Percentiles rank a stretch among this genome's conserved stretches.
Evolutionary conservation across 106 monocot genomes (phyloP).

Genomic region (Amphibolis antarctica): DNA sequence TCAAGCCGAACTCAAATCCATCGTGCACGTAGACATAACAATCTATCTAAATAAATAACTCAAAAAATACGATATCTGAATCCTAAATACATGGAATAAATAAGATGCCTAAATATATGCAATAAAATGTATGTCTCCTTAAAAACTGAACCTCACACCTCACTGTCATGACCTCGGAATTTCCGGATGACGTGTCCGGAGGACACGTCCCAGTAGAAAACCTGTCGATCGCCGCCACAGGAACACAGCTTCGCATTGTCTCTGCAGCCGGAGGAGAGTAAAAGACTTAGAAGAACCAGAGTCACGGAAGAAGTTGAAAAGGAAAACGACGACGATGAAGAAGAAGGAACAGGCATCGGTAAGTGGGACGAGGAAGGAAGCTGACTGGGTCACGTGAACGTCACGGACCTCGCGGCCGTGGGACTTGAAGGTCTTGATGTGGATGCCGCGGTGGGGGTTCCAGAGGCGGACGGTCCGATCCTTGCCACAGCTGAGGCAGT

Average conservation of each 20-base stretch:
- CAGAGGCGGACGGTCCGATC: slow-evolving; percentile 95
- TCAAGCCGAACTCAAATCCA: too few species aligned
- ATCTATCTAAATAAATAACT: background rate
- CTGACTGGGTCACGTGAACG: slow-evolving; percentile 66
- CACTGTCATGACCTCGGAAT: slow-evolving; percentile 92
- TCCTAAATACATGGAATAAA: background rate
- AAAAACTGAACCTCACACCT: slow-evolving; percentile 30
- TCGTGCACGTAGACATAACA: background rate
- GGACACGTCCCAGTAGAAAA: slow-evolving; percentile 91
- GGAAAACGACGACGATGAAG: background rate
- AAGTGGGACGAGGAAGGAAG: too few species aligned
- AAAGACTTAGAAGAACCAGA: background rate
- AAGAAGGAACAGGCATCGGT: background rate
- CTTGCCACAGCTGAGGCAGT: slow-evolving; percentile 98
- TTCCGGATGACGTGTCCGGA: slow-evolving; percentile 77
- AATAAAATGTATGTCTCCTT: background rate
- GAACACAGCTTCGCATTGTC: slow-evolving; percentile 90
- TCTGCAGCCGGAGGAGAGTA: slow-evolving; percentile 14
- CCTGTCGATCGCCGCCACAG: slow-evolving; percentile 81
- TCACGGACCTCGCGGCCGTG: slow-evolving; percentile 97
- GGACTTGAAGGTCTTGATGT: slow-evolving; percentile 90
- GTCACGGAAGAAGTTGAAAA: background rate
- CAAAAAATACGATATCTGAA: background rate
- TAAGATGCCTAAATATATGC: background rate
- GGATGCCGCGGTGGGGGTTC: slow-evolving; percentile 93